Evolutionary conservation across 805 yeast genomes (phyloP).

Genomic region (Cyberlindnera samutprakarnensis): DNA sequence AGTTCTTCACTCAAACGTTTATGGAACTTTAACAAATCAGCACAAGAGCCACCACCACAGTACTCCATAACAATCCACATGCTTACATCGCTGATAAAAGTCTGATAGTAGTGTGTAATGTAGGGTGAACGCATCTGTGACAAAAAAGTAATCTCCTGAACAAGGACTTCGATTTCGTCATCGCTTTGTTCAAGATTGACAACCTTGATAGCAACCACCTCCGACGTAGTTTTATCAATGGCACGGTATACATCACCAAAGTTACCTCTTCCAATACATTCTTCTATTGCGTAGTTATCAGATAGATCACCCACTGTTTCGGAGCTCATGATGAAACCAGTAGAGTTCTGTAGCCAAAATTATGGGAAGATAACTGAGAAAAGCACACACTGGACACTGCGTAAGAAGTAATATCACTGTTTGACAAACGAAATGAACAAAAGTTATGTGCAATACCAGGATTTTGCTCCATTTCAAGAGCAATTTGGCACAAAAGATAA

Average conservation of each 20-base stretch:
- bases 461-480: background rate
- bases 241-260: constrained; percentile 85
- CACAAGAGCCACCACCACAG: constrained; percentile 92
- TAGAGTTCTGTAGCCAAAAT: too few relatives aligned
- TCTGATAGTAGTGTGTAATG: constrained; percentile 59
- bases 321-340: constrained; percentile 1
- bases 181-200: constrained; percentile 72
- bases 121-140: constrained; percentile 52
- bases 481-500: background rate
- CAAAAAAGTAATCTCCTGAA: constrained; percentile 74
- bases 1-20: constrained; percentile 50
- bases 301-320: constrained; percentile 20
- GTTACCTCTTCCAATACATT: constrained; percentile 75
- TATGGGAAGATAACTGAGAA: too few relatives aligned
- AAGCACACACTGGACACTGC: too few relatives aligned
- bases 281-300: constrained; percentile 29
- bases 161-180: constrained; percentile 63
- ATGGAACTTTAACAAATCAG: constrained; percentile 56
- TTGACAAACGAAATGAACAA: too few relatives aligned
- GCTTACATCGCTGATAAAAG: constrained; percentile 54
- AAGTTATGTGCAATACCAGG: too few relatives aligned
- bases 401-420: too few relatives aligned
- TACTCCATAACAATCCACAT: constrained; percentile 93
- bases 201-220: constrained; percentile 77
- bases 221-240: constrained; percentile 22